These are phyloP conservation scores for Kwoniella mangroviensis DNA, from an alignment of 768 basidiomycete genomes.

Conservation along the genomic window DNA sequence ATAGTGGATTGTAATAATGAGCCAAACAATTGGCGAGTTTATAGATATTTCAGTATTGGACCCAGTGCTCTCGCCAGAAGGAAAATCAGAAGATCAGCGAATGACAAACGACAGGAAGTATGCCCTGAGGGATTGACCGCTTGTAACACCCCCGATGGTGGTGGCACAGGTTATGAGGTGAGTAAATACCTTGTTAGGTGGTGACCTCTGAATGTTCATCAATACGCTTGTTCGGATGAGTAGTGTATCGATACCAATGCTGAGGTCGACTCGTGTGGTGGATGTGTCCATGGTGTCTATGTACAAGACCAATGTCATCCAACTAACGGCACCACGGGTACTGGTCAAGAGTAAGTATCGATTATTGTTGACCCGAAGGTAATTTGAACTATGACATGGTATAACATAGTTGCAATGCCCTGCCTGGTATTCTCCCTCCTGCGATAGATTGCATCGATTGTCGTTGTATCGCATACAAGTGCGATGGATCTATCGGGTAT, in stretches of 20 bases:
- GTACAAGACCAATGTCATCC: background rate
- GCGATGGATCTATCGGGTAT: background rate
- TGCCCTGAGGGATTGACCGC: background rate
- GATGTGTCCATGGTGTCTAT: background rate
- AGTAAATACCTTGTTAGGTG: background rate
- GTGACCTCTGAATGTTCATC: no score
- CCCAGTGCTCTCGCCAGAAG: background rate
- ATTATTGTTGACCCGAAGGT: background rate
- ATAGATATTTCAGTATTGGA: background rate
- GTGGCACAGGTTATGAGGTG: background rate
- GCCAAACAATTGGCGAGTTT: background rate
- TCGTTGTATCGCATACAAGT: background rate
- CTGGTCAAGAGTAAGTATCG: constrained; percentile 3
- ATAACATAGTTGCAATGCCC: background rate
- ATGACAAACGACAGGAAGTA: background rate
- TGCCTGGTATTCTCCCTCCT: background rate
- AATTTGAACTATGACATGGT: background rate
- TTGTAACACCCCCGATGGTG: background rate
- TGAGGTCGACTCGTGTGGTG: background rate
- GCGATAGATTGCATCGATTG: background rate
- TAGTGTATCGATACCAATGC: background rate
- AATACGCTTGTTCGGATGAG: no score
- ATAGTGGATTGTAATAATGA: background rate
- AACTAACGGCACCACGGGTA: background rate
- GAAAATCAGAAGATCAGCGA: background rate